Percentiles rank a stretch among this genome's conserved stretches.
Evolutionary conservation across 164 flowering plant species (phyloP).

Genomic region (Liquidambar formosana): DNA sequence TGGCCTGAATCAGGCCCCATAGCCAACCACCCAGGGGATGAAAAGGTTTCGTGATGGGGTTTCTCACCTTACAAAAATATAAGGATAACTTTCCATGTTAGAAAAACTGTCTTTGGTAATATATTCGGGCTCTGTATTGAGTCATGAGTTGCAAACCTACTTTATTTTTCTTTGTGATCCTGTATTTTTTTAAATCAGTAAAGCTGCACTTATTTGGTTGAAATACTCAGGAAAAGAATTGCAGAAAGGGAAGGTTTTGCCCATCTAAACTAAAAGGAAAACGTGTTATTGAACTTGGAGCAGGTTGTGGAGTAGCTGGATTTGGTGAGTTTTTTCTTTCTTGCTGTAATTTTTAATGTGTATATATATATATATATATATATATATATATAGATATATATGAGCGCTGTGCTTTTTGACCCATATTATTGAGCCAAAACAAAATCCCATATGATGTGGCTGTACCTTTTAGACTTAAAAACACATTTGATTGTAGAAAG

Average conservation of each 20-base stretch:
- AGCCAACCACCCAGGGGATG: too few relatives aligned
- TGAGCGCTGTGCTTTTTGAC: too few relatives aligned
- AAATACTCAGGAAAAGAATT: slow-evolving; percentile 68
- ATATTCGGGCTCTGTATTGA: background rate
- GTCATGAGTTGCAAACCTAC: background rate
- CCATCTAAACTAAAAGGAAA: slow-evolving; percentile 85
- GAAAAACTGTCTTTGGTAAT: background rate
- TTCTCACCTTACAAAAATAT: too few relatives aligned
- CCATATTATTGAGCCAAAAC: too few relatives aligned
- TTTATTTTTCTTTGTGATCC: background rate
- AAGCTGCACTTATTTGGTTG: background rate
- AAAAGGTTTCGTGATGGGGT: too few relatives aligned
- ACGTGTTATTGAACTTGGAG: slow-evolving; percentile 92
- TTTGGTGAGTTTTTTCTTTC: slow-evolving; percentile 57
- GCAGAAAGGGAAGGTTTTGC: slow-evolving; percentile 84
- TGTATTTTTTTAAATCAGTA: background rate
- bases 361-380: too few relatives aligned
- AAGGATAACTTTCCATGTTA: too few relatives aligned
- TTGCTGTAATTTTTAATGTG: background rate
- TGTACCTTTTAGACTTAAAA: too few relatives aligned
- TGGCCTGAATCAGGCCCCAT: too few relatives aligned
- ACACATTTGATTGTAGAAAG: too few relatives aligned
- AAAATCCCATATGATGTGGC: too few relatives aligned
- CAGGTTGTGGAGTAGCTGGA: slow-evolving; percentile 97
- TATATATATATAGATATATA: too few relatives aligned